Evolutionary conservation across 768 basidiomycete species (phyloP).

Genomic region (Auriculariales sp.): DNA sequence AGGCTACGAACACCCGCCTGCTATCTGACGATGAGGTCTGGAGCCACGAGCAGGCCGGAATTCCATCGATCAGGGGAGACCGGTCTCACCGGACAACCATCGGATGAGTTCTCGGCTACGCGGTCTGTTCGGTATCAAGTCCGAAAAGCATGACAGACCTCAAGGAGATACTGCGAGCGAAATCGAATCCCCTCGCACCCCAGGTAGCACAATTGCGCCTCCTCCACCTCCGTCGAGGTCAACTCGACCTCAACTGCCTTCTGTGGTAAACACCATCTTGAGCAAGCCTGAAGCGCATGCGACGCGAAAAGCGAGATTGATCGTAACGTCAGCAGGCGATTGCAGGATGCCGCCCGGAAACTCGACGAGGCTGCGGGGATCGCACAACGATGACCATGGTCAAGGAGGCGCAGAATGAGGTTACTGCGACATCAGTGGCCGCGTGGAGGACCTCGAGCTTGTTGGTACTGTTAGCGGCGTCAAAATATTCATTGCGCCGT

Average conservation of each 20-base stretch:
- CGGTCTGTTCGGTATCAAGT: neutral
- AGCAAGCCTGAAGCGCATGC: constrained; percentile 11
- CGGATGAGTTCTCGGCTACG: neutral
- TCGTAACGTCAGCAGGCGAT: constrained; percentile 11
- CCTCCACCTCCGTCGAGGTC: neutral
- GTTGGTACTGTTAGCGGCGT: constrained; percentile 55
- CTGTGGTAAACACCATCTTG: neutral
- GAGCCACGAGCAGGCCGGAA: neutral
- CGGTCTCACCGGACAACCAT: neutral
- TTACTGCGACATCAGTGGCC: constrained; percentile 67
- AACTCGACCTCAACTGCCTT: neutral
- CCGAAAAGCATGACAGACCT: neutral
- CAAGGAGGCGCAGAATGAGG: constrained; percentile 66
- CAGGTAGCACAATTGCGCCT: neutral
- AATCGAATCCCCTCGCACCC: neutral
- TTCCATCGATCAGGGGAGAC: neutral
- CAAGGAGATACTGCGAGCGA: no score
- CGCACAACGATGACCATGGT: constrained; percentile 54
- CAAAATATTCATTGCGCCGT: constrained; percentile 40
- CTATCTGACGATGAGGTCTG: neutral
- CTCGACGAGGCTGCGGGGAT: constrained; percentile 45
- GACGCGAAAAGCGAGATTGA: constrained; percentile 26
- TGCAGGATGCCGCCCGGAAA: constrained; percentile 29
- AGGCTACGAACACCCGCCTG: neutral
- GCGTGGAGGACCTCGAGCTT: constrained; percentile 40